Evolutionary conservation across 257 asterid species (phyloP).

Genomic region (Fraxinus anomala): DNA sequence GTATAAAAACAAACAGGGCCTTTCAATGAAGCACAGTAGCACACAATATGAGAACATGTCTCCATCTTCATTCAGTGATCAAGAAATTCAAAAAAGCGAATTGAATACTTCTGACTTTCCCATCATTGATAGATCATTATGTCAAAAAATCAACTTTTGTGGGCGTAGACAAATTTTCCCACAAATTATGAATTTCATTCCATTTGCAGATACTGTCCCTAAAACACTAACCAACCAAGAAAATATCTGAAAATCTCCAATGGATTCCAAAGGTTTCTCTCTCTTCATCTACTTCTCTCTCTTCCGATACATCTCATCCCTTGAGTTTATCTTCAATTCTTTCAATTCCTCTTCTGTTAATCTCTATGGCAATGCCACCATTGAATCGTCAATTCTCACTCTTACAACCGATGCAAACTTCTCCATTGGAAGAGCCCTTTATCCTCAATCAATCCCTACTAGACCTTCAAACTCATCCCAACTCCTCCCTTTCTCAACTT

Average conservation of each 20-base stretch:
- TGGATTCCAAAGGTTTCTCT: neutral
- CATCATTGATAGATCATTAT: neutral
- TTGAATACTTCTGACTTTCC: neutral
- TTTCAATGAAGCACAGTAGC: neutral
- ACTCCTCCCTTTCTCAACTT: conserved; percentile 51
- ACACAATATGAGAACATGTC: neutral
- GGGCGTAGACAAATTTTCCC: neutral
- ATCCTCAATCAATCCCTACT: conserved; percentile 38
- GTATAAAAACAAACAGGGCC: neutral
- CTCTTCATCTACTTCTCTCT: neutral
- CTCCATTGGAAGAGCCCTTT: conserved; percentile 49
- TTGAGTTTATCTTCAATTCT: conserved; percentile 49
- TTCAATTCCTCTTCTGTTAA: conserved; percentile 42
- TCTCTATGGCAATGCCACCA: conserved; percentile 47
- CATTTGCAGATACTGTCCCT: neutral
- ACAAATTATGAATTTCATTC: neutral
- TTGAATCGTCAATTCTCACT: conserved; percentile 40
- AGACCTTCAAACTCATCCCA: conserved; percentile 32
- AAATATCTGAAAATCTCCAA: neutral
- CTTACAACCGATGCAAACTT: conserved; percentile 37
- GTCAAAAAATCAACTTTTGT: neutral
- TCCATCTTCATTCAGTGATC: neutral
- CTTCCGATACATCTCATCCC: conserved; percentile 26
- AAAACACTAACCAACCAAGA: neutral
- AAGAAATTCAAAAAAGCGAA: neutral